Evolutionary conservation across 2,329 filamentous ascomycete genomes (phyloP).

Genomic region (Shiraia sp.): DNA sequence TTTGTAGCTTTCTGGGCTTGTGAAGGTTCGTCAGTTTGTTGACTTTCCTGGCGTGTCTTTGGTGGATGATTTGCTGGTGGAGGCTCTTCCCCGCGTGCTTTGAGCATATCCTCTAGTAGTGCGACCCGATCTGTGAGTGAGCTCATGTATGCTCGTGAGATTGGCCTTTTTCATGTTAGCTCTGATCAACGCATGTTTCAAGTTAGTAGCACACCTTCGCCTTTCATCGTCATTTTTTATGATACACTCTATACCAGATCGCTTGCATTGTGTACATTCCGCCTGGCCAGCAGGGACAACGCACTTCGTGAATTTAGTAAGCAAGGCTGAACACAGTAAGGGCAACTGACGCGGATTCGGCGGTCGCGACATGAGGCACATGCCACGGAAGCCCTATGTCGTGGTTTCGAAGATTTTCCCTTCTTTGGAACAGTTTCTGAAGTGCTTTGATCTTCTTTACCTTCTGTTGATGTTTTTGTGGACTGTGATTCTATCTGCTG

Average conservation of each 20-base stretch:
- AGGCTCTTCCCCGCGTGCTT: constrained; percentile 54
- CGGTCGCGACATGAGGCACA: constrained; percentile 58
- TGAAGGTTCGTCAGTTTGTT: constrained; percentile 37
- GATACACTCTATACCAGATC: constrained; percentile 56
- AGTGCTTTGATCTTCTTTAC: constrained; percentile 12
- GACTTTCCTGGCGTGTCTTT: constrained; percentile 49
- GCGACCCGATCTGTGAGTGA: constrained; percentile 60
- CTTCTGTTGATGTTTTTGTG: constrained; percentile 14
- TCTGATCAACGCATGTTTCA: not conserved
- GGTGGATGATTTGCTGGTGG: constrained; percentile 59
- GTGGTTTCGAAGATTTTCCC: constrained; percentile 34
- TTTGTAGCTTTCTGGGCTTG: constrained; percentile 20
- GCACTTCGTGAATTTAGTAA: constrained; percentile 45
- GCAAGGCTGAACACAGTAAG: constrained; percentile 17
- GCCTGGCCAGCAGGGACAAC: constrained; percentile 58
- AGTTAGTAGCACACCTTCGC: constrained; percentile 37
- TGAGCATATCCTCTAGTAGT: constrained; percentile 57
- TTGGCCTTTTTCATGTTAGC: constrained; percentile 48
- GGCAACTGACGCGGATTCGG: constrained; percentile 45
- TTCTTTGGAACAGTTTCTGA: constrained; percentile 16
- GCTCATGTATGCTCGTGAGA: constrained; percentile 62
- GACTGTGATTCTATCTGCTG: constrained; percentile 15
- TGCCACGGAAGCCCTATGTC: constrained; percentile 57
- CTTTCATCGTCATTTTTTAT: constrained; percentile 64
- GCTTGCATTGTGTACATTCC: constrained; percentile 58